Evolutionary conservation across 371 early-diverging fungal genomes (phyloP), one percentile per base, ranked within the genome.

Genomic region (Mortierella sp.): DNA sequence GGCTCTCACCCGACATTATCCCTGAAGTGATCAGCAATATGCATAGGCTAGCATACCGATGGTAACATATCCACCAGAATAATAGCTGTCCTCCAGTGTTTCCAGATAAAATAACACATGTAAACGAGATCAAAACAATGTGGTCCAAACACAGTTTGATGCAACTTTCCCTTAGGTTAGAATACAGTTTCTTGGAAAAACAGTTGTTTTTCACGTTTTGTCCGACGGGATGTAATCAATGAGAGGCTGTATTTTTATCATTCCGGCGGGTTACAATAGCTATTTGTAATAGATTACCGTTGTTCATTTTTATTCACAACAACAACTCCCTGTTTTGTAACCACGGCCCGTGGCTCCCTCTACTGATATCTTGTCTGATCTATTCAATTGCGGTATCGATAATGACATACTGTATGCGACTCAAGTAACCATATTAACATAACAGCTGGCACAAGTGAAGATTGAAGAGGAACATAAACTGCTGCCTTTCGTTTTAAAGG

Each of bases 141-240:
- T 77, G 77, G 77, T 77, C 77, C 69, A 77, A 77, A 77, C 77
- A 77, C 77, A 77, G 77, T 77, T 76, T 70, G 57, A 51, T 45
- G 52, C 54, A 57, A 47, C 49, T 20, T 20, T 4, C n/a, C n/a
- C 16, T 49, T 49, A 20, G 49, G 51, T 55, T 59, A 64, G 68
- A 76, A 76, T 60, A 68, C 67, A 67, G 64, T 67, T 71, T 59
- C 10, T 22, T 26, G 32, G 20, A 6, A 61, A 40, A n/a, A 64
- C 8, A 24, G 45, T 28, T 20, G 16, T 39, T 24, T n/a, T 40
- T 28, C 39, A 20, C 5, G 20, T 49, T 51, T 73, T 47, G 51
- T 63, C 68, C 49, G 51, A 72, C 52, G 32, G 54, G 58, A 63
- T 24, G 24, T n/a, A 28, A 55, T 26, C 16, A 28, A 22, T 14